Evolutionary conservation across 108 stramenopile species (phyloP).

Genomic region (Skeletonema grethae): DNA sequence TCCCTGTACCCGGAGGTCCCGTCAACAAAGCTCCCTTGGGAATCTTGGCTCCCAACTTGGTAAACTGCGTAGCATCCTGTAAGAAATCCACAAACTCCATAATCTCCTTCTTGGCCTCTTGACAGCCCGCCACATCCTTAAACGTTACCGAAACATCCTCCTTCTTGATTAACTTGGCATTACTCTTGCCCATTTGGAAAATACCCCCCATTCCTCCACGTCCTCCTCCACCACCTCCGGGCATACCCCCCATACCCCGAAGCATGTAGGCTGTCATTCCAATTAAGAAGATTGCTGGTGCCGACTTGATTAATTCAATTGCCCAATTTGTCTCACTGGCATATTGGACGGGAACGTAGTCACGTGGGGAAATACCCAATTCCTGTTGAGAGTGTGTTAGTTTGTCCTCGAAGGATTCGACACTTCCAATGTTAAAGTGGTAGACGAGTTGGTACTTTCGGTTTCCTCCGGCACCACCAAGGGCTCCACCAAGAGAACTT

Average conservation of each 20-base stretch:
- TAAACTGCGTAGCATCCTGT: slow-evolving; percentile 86
- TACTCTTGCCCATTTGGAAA: slow-evolving; percentile 86
- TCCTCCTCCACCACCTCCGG: slow-evolving; percentile 62
- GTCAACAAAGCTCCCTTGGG: slow-evolving; percentile 95
- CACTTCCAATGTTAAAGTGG: slow-evolving; percentile 96
- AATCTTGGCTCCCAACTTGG: slow-evolving; percentile 95
- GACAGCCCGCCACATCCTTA: slow-evolving; percentile 98
- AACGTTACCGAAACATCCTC: slow-evolving; percentile 89
- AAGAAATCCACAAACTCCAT: slow-evolving; percentile 99
- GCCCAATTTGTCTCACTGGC: slow-evolving; percentile 88
- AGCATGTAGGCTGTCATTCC: slow-evolving; percentile 81
- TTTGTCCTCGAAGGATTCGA: slow-evolving; percentile 97
- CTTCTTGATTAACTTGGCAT: slow-evolving; percentile 86
- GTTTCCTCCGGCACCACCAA: slow-evolving; percentile 8
- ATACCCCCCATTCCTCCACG: slow-evolving; percentile 80
- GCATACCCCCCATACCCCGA: slow-evolving; percentile 77
- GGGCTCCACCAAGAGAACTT: slow-evolving; percentile 8
- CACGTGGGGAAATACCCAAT: slow-evolving; percentile 78
- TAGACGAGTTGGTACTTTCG: slow-evolving; percentile 55
- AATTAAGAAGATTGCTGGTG: slow-evolving; percentile 80
- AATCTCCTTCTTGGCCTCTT: slow-evolving; percentile 97
- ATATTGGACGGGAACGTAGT: slow-evolving; percentile 96
- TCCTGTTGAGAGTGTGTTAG: slow-evolving; percentile 90
- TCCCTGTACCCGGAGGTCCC: slow-evolving; percentile 93
- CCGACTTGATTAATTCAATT: slow-evolving; percentile 72